These are phyloP conservation scores for Geotrichum siamense DNA, from an alignment of 1,139 yeast genomes.

Conservation along the genomic window DNA sequence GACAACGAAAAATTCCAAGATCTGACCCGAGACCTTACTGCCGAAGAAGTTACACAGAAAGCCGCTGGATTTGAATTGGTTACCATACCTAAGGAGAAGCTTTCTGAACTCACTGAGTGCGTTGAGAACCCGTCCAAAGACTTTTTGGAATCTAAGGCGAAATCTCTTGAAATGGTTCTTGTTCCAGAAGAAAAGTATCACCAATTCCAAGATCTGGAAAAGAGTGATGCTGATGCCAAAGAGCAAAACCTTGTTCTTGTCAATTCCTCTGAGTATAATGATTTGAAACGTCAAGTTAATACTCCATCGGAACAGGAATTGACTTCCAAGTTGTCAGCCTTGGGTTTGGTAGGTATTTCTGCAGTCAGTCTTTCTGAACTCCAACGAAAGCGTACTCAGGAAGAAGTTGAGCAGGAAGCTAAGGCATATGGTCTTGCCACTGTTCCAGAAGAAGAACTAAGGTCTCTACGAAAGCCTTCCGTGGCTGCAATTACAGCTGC, in stretches of 20 bases:
- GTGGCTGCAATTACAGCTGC: conserved; percentile 26
- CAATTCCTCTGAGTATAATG: conserved; percentile 23
- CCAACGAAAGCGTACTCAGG: conserved; percentile 20
- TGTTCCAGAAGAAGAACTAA: conserved; percentile 23
- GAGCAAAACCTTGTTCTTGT: conserved; percentile 17
- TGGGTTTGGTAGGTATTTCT: conserved; percentile 32
- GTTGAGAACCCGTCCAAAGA: conserved; percentile 27
- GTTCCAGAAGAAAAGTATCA: conserved; percentile 4
- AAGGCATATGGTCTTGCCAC: conserved; percentile 17
- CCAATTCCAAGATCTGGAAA: conserved; percentile 6
- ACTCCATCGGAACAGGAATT: conserved; percentile 34
- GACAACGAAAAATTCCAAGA: conserved; percentile 14
- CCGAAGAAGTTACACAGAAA: conserved; percentile 21
- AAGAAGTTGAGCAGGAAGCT: conserved; percentile 14
- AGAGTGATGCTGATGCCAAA: conserved; percentile 16
- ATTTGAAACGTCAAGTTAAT: conserved; percentile 23
- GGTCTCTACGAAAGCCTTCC: conserved; percentile 31
- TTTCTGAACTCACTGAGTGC: conserved; percentile 26
- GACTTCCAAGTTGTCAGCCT: conserved; percentile 34
- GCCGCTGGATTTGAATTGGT: conserved; percentile 19
- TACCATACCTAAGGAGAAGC: conserved; percentile 24
- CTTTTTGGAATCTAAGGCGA: conserved; percentile 27
- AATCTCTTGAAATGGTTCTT: conserved; percentile 9
- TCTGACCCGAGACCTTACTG: conserved; percentile 19
- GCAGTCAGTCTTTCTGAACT: conserved; percentile 18